Evolutionary conservation across 352 stramenopile species (phyloP), one percentile per base, ranked within the genome.

Genomic region (Pythium vanterpoolii): DNA sequence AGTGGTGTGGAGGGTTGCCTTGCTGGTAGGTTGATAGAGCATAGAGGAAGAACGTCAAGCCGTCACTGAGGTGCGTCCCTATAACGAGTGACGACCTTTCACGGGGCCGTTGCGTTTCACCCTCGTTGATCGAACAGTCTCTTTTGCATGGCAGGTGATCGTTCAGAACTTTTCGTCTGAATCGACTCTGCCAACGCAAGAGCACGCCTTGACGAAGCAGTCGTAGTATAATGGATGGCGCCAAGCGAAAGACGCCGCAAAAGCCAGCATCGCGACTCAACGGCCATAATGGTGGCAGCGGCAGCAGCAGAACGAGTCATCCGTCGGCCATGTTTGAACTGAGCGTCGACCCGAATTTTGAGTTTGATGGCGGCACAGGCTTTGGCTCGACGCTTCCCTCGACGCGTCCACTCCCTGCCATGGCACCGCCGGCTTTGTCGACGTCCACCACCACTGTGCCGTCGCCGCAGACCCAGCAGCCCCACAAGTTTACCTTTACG

Each of bases 401-500:
- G 2, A 90, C 79, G 47, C 77, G 72, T 6, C 81, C 81, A 11
- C 66, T 89, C 27, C 58, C 74, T 3, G 81, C 77, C 0, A 27
- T 46, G 8, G 56, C 76, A 19, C 24, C 34, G 21, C 19, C 19
- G 18, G 16, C 62, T 36, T 26, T 45, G 13, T n/a, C 36, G 11
- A n/a, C 49, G 9, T 14, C 28, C 16, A 30, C 14, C 19, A 38
- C 4, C n/a, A 44, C 10, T 11, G 45, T 42, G 6, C 38, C 43
- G 11, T 64, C 64, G 5, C 46, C 71, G 4, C 28, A 52, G 1
- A 38, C 13, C 2, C n/a, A n/a, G n/a, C n/a, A n/a, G n/a, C 64
- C 68, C 14, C 75, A 85, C 46, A 80, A 79, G 50, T 90, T 90
- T 54, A 85, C 79, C 33, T 91, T 91, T 45, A 91, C 77, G 28